Evolutionary conservation across 2,329 filamentous ascomycete species (phyloP), one percentile per base, ranked within the genome.

Genomic region (Phialemoniopsis sp.): DNA sequence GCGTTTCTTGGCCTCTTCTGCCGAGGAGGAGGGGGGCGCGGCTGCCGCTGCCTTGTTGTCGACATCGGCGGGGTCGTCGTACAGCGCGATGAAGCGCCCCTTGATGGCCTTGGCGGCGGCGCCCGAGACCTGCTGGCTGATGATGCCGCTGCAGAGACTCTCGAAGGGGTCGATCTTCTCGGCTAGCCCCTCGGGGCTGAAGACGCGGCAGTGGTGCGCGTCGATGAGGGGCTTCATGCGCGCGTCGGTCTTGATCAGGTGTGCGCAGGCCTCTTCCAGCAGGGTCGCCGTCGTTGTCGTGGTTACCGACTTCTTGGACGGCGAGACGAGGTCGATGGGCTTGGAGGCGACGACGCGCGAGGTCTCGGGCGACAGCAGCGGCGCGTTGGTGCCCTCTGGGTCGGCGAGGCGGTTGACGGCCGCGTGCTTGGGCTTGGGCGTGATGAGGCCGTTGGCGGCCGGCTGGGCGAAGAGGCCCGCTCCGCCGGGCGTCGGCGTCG

Each of bases 81-180:
- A 96, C 6, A 96, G 66, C 2, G 68, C 72, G 15, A 95, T 66
- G 58, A 96, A 96, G 47, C 88, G 91, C 36, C 76, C 77, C 60
- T 91, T 90, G 65, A 98, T 97, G 6, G 87, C 87, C 49, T 80
- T 85, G 12, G 93, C 93, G 1, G 93, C 93, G 6, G 89, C 89
- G 14, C 91, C 89, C 1, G 89, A 95, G 15, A 98, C 91, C 67
- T 98, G 93, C 64, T 97, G 93, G 38, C 88, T 89, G 52, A 97
- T 95, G 56, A 98, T 96, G 37, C 89, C 86, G 60, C 85, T 90
- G 30, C 80, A 76, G 28, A 98, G 73, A 41, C 80, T 82, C 51
- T 85, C 83, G 55, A 96, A 98, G 0, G 93, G 93, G 62, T 97
- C 89, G 44, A 96, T 79, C 47, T 80, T 73, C 61, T 96, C 89